Conservation (phyloP, 768 basidiomycete species). For the Termitomyces sp. region DNA sequence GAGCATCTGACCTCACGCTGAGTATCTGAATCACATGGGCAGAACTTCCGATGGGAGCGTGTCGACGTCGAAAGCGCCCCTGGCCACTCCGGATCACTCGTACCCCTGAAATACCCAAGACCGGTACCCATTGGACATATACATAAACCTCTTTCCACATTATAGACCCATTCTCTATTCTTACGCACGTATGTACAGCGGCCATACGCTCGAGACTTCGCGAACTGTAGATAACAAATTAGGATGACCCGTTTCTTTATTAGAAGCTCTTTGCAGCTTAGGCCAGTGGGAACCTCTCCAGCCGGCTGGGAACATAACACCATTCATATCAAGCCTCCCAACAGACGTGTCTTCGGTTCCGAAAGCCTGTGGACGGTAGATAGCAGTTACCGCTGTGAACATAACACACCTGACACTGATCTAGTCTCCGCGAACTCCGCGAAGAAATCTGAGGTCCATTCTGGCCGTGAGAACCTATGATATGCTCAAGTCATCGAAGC, state of each 20-base stretch:
- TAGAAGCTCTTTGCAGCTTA: background rate
- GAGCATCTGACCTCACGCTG: constrained; percentile 4
- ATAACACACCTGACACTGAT: background rate
- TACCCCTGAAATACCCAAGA: background rate
- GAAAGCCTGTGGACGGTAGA: background rate
- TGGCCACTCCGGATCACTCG: constrained; percentile 6
- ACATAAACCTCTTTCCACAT: background rate
- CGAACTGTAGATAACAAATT: background rate
- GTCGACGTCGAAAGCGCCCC: constrained; percentile 9
- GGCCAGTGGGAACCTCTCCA: background rate
- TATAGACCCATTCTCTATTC: background rate
- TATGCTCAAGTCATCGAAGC: background rate
- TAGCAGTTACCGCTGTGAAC: background rate
- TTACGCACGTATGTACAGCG: background rate
- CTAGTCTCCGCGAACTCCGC: background rate
- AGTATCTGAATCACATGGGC: constrained; percentile 5
- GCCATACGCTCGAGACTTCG: background rate
- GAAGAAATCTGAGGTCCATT: background rate
- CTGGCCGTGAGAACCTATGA: background rate
- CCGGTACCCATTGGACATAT: background rate
- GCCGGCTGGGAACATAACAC: background rate
- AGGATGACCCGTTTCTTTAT: background rate
- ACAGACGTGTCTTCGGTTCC: constrained; percentile 6
- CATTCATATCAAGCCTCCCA: background rate
- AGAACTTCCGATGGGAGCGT: constrained; percentile 9